Percentiles rank a stretch among this genome's conserved stretches.
Conservation (phyloP, 768 basidiomycete species). For the Multifurca ochricompacta region DNA sequence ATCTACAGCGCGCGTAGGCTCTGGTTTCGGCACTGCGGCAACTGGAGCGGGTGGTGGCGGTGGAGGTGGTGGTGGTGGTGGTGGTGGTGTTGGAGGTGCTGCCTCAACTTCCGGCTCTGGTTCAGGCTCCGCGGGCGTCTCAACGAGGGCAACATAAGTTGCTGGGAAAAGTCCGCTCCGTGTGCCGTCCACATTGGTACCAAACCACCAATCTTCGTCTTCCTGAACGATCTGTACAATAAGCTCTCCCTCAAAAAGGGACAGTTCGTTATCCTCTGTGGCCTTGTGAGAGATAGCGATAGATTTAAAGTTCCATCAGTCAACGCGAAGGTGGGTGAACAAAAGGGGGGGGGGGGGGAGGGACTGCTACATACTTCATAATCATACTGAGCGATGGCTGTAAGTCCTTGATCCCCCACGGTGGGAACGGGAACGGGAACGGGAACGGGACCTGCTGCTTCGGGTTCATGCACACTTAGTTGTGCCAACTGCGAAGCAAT, state of each 20-base stretch:
- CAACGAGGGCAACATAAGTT: constrained; percentile 80
- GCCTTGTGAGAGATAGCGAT: constrained; percentile 37
- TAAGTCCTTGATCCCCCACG: constrained; percentile 39
- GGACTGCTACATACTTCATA: constrained; percentile 50
- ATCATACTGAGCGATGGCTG: constrained; percentile 71
- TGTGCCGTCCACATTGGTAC: constrained; percentile 53
- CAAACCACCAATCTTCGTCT: constrained; percentile 92
- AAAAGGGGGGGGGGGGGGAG: neutral
- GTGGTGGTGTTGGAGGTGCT: constrained; percentile 52
- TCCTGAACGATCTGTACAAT: constrained; percentile 78
- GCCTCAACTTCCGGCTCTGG: constrained; percentile 37
- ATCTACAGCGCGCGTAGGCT: constrained; percentile 39
- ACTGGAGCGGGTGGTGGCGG: constrained; percentile 32
- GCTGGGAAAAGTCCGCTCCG: constrained; percentile 84
- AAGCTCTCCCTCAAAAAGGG: constrained; percentile 69
- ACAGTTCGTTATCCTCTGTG: constrained; percentile 82
- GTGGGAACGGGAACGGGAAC: constrained; percentile 24
- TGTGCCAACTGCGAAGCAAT: constrained; percentile 6
- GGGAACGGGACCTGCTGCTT: constrained; percentile 30
- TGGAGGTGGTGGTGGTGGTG: constrained; percentile 46
- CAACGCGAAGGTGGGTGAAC: neutral
- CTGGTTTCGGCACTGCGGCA: constrained; percentile 41
- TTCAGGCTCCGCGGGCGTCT: constrained; percentile 33
- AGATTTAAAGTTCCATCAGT: too few relatives aligned
- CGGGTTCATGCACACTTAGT: constrained; percentile 21